Base-by-base conservation (phyloP, 176 grass and related monocot species). In the Rhynchospora pubera region DNA sequence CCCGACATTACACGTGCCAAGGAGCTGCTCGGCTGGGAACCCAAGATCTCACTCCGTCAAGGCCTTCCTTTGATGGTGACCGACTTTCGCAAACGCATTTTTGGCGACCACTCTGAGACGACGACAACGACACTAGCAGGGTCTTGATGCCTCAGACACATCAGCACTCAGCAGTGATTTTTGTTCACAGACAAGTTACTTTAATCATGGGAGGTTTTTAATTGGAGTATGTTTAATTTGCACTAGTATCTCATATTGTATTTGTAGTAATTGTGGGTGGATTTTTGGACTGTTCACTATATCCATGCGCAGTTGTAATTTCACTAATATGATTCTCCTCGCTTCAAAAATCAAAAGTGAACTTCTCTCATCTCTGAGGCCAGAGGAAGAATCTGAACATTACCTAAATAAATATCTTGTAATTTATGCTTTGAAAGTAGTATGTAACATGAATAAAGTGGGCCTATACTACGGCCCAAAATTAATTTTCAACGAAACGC, bases 51-150 rank as follows among this genome's bases (percentile, higher is more conserved):
- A 16, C 91, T 97, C 66, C 89, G 48, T 13, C 77, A 97, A 50
- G 94, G 94, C 0, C 91, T 97, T 79, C 91, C 94, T 14, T 85
- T 97, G 39, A 97, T 97, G 94, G 94, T 97, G 77, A 83, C 30
- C 0, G 87, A 97, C 82, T 97, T 97, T 85, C 87, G 94, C 78
- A 97, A 97, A 65, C 87, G 94, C 7, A 88, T 97, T 39, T 93
- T 97, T 0, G 91, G 93, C 0, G 91, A 97, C 84, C 91, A 91
- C 55, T 75, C 85, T 7, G 60, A 18, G 0, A 34, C 3, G 50
- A 52, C 50, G 14, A 51, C 0, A 0, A n/a, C 15, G 14, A 28
- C 26, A 14, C 6, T 57, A 0, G 9, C 57, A 12, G 6, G 64
- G 10, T 67, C 64, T 5, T 67, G n/a, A 30, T 67, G 23, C 34